Percentiles rank a stretch among this genome's conserved stretches.
Evolutionary conservation across 2,329 filamentous ascomycete species (phyloP).

Genomic region (Nemania serpens): DNA sequence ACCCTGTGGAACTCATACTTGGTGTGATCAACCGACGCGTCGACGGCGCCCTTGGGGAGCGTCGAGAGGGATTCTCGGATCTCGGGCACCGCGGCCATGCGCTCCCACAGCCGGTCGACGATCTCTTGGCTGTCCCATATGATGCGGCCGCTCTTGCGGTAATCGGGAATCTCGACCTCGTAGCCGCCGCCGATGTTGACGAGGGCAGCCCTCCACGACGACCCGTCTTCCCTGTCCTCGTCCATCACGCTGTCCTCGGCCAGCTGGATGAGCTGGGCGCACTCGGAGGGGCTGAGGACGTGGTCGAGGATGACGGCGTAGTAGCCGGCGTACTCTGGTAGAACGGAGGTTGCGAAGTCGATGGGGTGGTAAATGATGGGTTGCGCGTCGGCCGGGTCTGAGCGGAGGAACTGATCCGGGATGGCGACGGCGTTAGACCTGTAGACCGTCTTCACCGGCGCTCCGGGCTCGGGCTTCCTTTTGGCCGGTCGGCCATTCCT

Average conservation of each 20-base stretch:
- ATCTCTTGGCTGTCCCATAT: conserved; percentile 72
- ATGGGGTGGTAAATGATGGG: conserved; percentile 55
- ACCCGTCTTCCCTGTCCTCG: conserved; percentile 41
- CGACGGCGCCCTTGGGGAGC: conserved; percentile 42
- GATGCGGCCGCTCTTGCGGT: conserved; percentile 74
- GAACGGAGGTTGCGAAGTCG: conserved; percentile 55
- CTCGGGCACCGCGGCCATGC: conserved; percentile 54
- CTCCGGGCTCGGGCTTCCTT: not conserved
- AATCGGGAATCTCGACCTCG: conserved; percentile 61
- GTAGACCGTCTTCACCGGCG: conserved; percentile 41
- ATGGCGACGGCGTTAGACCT: conserved; percentile 45
- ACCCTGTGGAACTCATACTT: conserved; percentile 55
- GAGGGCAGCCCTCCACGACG: conserved; percentile 69
- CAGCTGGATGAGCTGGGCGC: conserved; percentile 55
- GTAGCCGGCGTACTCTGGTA: conserved; percentile 57
- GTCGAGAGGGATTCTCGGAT: conserved; percentile 47
- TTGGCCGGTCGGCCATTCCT: not conserved
- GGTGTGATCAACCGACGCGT: conserved; percentile 36
- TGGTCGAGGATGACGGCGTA: conserved; percentile 69
- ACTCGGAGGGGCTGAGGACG: conserved; percentile 67
- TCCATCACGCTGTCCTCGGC: conserved; percentile 60
- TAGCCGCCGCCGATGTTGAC: conserved; percentile 67
- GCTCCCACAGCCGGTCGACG: conserved; percentile 65
- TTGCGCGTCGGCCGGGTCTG: conserved; percentile 47
- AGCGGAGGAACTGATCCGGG: conserved; percentile 52